phyloP scores from a whole-genome alignment of 129 eudicot genomes.

The Saussurea involucrata region DNA sequence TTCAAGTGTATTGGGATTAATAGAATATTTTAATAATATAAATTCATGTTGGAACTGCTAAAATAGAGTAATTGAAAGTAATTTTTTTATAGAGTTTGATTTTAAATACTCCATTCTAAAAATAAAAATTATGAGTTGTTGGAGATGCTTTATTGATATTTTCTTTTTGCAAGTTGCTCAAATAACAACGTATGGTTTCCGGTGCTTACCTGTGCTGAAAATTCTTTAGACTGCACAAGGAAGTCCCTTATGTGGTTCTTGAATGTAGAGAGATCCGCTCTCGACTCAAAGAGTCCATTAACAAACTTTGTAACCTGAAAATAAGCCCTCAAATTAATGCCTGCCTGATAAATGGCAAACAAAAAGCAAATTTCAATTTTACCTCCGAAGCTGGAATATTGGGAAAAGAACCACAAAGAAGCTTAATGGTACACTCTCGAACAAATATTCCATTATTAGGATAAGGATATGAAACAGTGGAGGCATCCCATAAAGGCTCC shows the following conservation, averaged over 20 bases:
- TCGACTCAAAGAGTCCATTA: slow-evolving; percentile 75
- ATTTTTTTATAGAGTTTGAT: no score
- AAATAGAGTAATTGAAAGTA: no score
- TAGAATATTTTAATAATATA: no score
- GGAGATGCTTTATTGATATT: no score
- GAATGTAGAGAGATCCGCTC: slow-evolving; percentile 64
- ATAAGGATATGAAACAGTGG: slow-evolving; percentile 75
- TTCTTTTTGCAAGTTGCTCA: no score
- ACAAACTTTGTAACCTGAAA: slow-evolving; percentile 87
- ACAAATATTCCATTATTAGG: slow-evolving; percentile 71
- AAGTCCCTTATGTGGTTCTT: slow-evolving; percentile 94
- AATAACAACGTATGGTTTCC: no score
- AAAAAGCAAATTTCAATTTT: neutral
- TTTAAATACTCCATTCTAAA: no score
- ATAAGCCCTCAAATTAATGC: neutral
- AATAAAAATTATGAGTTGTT: no score
- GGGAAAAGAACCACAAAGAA: slow-evolving; percentile 85
- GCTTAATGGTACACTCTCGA: slow-evolving; percentile 84
- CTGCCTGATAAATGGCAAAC: neutral
- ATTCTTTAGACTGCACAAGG: slow-evolving; percentile 93
- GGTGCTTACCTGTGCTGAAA: slow-evolving; percentile 80
- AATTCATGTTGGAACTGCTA: no score
- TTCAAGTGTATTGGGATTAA: no score
- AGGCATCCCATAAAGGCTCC: slow-evolving; percentile 87
- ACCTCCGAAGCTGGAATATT: slow-evolving; percentile 92